Conservation (phyloP, 306 rosid species). For the Trifolium dubium region DNA sequence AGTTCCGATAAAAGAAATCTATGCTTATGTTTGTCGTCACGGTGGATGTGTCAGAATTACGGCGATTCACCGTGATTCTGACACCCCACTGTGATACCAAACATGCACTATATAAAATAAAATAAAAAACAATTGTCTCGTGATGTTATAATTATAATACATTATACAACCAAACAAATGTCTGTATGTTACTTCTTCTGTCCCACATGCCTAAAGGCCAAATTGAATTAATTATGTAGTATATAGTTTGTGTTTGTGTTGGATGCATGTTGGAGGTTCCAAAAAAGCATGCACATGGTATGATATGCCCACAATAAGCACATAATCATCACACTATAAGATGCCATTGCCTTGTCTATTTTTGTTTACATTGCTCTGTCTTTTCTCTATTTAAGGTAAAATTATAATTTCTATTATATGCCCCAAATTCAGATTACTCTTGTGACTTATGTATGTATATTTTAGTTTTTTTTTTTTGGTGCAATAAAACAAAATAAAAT, state of each 20-base stretch:
- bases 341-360: not conserved
- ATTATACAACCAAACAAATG: not conserved
- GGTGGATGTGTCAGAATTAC: too few species aligned
- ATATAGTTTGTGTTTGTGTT: not conserved
- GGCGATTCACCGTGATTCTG: too few species aligned
- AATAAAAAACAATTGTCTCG: not conserved
- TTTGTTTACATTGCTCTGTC: slow-evolving; percentile 2
- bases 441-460: slow-evolving; percentile 3
- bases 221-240: not conserved
- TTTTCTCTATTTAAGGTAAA: not conserved
- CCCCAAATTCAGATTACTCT: slow-evolving; percentile 4
- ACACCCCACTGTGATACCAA: too few species aligned
- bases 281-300: slow-evolving; percentile 32
- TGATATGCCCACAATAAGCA: slow-evolving; percentile 31
- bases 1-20: too few species aligned
- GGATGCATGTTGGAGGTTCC: not conserved
- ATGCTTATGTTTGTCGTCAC: too few species aligned
- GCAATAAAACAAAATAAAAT: not conserved
- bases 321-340: not conserved
- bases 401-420: not conserved
- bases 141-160: not conserved
- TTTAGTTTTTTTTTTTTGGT: not conserved
- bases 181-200: not conserved
- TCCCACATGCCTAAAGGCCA: not conserved
- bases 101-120: too few species aligned